These are phyloP conservation scores for Erythrobasidium hasegawianum DNA, from an alignment of 1,284 basidiomycete species.

Conservation along the genomic window DNA sequence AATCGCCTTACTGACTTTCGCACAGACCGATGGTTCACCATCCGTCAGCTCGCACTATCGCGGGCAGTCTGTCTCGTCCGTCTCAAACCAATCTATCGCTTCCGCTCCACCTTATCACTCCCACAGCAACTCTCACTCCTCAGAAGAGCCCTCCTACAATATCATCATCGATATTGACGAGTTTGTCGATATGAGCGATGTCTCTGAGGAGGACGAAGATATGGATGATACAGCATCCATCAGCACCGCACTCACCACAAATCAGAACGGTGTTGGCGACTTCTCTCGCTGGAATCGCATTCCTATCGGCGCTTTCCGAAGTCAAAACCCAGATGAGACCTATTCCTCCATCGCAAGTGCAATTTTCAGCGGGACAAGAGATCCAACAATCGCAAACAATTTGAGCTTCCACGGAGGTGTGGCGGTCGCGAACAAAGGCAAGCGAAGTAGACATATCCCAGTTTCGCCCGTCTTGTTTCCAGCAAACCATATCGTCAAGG, in stretches of 20 bases:
- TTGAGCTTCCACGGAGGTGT: constrained; percentile 28
- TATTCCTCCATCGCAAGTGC: constrained; percentile 21
- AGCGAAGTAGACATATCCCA: constrained; percentile 21
- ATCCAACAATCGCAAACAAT: constrained; percentile 8
- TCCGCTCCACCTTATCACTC: constrained; percentile 27
- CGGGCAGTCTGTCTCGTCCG: constrained; percentile 37
- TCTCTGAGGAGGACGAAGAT: constrained; percentile 33
- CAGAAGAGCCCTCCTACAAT: constrained; percentile 25
- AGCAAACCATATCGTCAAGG: constrained; percentile 21
- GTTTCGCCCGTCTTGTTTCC: constrained; percentile 33
- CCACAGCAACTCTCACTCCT: constrained; percentile 8
- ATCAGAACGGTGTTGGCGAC: constrained; percentile 37
- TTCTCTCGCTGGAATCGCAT: constrained; percentile 45
- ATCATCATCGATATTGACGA: constrained; percentile 42
- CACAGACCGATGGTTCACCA: constrained; percentile 20
- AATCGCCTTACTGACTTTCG: not conserved
- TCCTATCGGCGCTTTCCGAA: constrained; percentile 46
- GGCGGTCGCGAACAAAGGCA: not conserved
- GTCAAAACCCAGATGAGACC: constrained; percentile 21
- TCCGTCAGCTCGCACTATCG: constrained; percentile 29
- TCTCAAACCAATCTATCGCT: constrained; percentile 41
- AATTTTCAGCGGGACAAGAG: constrained; percentile 21
- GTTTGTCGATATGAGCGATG: constrained; percentile 38
- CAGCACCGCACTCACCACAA: constrained; percentile 20
- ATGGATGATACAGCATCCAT: constrained; percentile 30